These are phyloP conservation scores for Mycena epipterygia DNA, from an alignment of 768 basidiomycete species.

Conservation along the genomic window DNA sequence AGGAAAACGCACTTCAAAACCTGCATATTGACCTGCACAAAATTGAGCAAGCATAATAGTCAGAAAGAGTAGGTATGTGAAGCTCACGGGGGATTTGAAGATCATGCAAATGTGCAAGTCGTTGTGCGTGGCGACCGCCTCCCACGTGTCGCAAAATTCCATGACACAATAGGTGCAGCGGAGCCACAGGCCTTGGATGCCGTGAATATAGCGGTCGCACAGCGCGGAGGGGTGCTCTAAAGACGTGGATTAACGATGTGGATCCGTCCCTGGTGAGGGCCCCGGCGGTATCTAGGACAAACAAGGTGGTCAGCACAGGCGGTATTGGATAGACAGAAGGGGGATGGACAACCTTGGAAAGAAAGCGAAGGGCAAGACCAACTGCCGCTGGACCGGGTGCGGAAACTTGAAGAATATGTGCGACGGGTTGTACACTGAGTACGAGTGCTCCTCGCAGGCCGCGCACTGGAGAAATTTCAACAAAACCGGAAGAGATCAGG, in stretches of 20 bases:
- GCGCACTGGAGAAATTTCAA: conserved; percentile 68
- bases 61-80: not conserved
- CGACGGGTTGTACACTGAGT: conserved; percentile 83
- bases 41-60: conserved; percentile 19
- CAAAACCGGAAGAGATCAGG: not conserved
- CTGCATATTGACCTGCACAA: conserved; percentile 78
- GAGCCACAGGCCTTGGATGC: conserved; percentile 91
- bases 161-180: conserved; percentile 89
- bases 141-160: conserved; percentile 91
- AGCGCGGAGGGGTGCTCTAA: conserved; percentile 77
- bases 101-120: conserved; percentile 87
- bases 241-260: conserved; percentile 70
- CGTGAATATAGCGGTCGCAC: conserved; percentile 89
- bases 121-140: conserved; percentile 86
- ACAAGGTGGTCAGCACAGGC: conserved; percentile 26
- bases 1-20: conserved; percentile 69
- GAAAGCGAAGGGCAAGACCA: conserved; percentile 66
- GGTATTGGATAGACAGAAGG: not conserved
- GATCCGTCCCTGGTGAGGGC: conserved; percentile 53
- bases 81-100: conserved; percentile 83
- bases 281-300: conserved; percentile 65
- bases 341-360: conserved; percentile 75
- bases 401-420: conserved; percentile 93
- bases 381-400: conserved; percentile 75
- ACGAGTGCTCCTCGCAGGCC: conserved; percentile 83